A percentile compares a stretch with the other conserved stretches of the same genome.
Evolutionary conservation across 768 basidiomycete species (phyloP).

Genomic region (Hebeloma cylindrosporum): DNA sequence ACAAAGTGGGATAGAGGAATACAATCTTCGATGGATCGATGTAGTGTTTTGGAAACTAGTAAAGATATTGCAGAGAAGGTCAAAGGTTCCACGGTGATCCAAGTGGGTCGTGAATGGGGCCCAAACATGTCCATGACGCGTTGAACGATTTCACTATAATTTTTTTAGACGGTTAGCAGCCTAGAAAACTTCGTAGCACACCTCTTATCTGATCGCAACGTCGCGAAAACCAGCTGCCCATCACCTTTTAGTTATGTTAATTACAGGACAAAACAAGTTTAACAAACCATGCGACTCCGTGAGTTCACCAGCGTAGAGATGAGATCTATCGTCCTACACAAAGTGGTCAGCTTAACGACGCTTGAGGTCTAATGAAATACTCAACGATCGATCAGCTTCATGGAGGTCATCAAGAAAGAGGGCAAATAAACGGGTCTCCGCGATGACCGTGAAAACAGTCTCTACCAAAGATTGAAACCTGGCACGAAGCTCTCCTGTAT

Average conservation of each 20-base stretch:
- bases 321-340: slow-evolving; percentile 60
- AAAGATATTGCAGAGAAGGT: slow-evolving; percentile 53
- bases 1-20: slow-evolving; percentile 54
- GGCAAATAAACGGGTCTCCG: slow-evolving; percentile 69
- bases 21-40: slow-evolving; percentile 56
- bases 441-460: slow-evolving; percentile 66
- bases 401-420: slow-evolving; percentile 75
- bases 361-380: slow-evolving; percentile 12
- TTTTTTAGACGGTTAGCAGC: background rate
- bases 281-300: slow-evolving; percentile 57
- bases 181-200: background rate
- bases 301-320: slow-evolving; percentile 65
- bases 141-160: slow-evolving; percentile 44
- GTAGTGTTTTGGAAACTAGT: slow-evolving; percentile 64
- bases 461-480: slow-evolving; percentile 72
- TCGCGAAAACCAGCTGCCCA: slow-evolving; percentile 68
- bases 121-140: slow-evolving; percentile 58
- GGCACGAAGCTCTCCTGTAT: slow-evolving; percentile 61
- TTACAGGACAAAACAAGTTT: background rate
- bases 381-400: slow-evolving; percentile 69
- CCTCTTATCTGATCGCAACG: slow-evolving; percentile 57
- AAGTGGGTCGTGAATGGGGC: slow-evolving; percentile 56
- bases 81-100: slow-evolving; percentile 67
- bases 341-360: background rate
- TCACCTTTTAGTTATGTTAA: background rate